Percentiles rank a stretch among this genome's conserved stretches.
phyloP scores from a whole-genome alignment of 768 basidiomycete species.

The Amyloporia xantha region DNA sequence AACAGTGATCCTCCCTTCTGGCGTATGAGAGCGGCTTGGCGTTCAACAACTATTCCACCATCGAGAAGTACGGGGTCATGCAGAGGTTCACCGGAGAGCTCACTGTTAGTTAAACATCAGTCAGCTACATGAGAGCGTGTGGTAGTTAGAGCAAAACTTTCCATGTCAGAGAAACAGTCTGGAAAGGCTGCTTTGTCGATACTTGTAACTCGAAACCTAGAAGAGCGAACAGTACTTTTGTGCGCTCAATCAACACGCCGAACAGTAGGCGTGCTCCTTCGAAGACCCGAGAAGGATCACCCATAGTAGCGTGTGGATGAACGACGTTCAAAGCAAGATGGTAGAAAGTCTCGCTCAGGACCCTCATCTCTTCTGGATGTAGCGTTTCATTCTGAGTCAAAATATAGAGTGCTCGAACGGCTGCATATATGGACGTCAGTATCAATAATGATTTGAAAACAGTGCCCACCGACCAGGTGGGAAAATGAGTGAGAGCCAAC shows the following conservation, averaged over 20 bases:
- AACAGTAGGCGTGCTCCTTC: conserved; percentile 1
- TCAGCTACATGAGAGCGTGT: not conserved
- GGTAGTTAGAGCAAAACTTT: not conserved
- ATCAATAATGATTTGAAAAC: not conserved
- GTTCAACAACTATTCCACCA: not conserved
- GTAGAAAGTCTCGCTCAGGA: conserved; percentile 2
- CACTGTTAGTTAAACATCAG: not conserved
- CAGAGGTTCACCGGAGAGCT: not conserved
- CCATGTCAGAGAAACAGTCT: not conserved
- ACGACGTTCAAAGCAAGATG: not conserved
- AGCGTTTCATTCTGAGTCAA: not conserved
- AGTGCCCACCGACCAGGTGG: conserved; percentile 1
- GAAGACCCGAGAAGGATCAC: not conserved
- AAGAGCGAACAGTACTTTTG: conserved; percentile 1
- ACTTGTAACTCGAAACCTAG: not conserved
- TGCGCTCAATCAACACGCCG: conserved; percentile 3
- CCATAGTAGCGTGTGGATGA: not conserved
- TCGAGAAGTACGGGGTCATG: not conserved
- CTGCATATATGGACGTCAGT: not conserved
- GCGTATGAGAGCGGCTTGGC: not conserved
- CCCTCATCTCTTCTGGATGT: not conserved
- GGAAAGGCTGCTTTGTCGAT: not conserved
- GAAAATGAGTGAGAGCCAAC: conserved; percentile 1
- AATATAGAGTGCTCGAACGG: conserved; percentile 1
- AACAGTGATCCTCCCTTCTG: not conserved